Evolutionary conservation across 2,329 filamentous ascomycete genomes (phyloP).

Genomic region (Aureobasidium mangrovei): DNA sequence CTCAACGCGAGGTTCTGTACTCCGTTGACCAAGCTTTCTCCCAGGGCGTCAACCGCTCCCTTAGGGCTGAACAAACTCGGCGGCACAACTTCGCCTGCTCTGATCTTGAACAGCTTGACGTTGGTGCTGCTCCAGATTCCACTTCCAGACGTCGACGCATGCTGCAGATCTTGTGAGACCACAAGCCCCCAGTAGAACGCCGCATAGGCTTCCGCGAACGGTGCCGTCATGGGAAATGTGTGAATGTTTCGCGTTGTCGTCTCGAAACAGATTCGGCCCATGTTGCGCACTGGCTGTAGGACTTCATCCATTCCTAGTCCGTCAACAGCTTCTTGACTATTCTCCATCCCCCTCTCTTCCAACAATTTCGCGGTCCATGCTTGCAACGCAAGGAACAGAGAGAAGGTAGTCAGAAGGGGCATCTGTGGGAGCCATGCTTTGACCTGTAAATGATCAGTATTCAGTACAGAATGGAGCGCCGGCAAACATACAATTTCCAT

Average conservation of each 20-base stretch:
- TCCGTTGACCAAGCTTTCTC: constrained; percentile 40
- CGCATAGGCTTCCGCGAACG: constrained; percentile 89
- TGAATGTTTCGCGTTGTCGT: constrained; percentile 61
- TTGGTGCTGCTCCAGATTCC: constrained; percentile 90
- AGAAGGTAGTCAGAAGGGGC: constrained; percentile 8
- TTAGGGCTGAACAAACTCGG: constrained; percentile 69
- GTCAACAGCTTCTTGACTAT: constrained; percentile 20
- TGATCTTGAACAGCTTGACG: constrained; percentile 82
- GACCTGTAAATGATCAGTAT: constrained; percentile 13
- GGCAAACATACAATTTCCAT: constrained; percentile 5
- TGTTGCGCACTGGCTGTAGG: constrained; percentile 28
- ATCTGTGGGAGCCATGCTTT: constrained; percentile 7
- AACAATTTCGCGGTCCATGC: constrained; percentile 10
- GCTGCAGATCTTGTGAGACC: constrained; percentile 82
- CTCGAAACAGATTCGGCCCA: constrained; percentile 47
- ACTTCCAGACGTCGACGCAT: constrained; percentile 68
- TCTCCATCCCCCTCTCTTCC: constrained; percentile 2
- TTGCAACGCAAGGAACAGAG: not conserved
- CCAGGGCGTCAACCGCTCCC: constrained; percentile 87
- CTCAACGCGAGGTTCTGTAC: constrained; percentile 12
- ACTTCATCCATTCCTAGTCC: constrained; percentile 25
- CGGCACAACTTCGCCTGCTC: constrained; percentile 70
- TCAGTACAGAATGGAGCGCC: constrained; percentile 1
- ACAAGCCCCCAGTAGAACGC: constrained; percentile 79
- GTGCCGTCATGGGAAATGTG: constrained; percentile 66